Conservation (phyloP, 1,139 yeast species). For the Blastobotrys raffinosifermentans region DNA sequence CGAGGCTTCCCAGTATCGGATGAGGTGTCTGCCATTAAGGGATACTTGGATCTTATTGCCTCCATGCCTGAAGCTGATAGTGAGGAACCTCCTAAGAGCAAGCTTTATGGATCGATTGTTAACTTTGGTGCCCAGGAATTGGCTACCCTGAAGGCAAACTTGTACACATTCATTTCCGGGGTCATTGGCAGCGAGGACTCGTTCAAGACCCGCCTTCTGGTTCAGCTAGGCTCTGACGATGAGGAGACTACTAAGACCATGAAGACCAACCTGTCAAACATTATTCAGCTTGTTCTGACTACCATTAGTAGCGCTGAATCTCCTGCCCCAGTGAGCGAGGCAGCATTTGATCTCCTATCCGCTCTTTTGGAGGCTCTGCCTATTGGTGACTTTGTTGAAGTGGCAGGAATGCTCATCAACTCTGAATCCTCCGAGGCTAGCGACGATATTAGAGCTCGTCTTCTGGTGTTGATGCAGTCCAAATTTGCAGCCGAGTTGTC, state of each 20-base stretch:
- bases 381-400: slow-evolving; percentile 59
- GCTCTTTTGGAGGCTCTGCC: slow-evolving; percentile 68
- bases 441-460: slow-evolving; percentile 27
- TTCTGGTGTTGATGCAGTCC: slow-evolving; percentile 51
- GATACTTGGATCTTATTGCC: slow-evolving; percentile 40
- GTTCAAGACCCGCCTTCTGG: slow-evolving; percentile 14
- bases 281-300: slow-evolving; percentile 18
- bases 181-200: slow-evolving; percentile 26
- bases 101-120: slow-evolving; percentile 51
- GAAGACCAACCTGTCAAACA: slow-evolving; percentile 10
- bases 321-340: slow-evolving; percentile 9
- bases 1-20: slow-evolving; percentile 61
- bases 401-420: slow-evolving; percentile 52
- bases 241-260: slow-evolving; percentile 19
- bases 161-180: slow-evolving; percentile 41
- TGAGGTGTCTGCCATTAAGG: slow-evolving; percentile 56
- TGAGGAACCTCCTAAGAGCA: slow-evolving; percentile 44
- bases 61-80: slow-evolving; percentile 27
- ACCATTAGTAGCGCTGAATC: slow-evolving; percentile 5
- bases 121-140: slow-evolving; percentile 24
- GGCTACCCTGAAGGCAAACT: slow-evolving; percentile 46
- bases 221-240: neutral
- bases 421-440: slow-evolving; percentile 20
- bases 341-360: slow-evolving; percentile 46
- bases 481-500: slow-evolving; percentile 51